A percentile compares a stretch with the other conserved stretches of the same genome.
phyloP scores from a whole-genome alignment of 345 rosid species.

The Cardiospermum halicacabum region DNA sequence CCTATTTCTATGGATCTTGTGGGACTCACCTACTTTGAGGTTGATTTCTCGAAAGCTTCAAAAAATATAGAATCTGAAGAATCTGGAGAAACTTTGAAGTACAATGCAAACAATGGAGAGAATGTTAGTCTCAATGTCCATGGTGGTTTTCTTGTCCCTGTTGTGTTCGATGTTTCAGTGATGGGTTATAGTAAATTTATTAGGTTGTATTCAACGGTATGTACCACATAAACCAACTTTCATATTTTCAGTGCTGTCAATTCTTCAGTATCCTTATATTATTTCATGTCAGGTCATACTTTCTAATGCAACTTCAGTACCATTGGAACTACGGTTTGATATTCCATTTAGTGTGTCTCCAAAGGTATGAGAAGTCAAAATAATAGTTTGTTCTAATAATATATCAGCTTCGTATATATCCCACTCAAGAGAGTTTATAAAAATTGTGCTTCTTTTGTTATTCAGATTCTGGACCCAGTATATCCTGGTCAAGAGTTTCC shows the following conservation, averaged over 20 bases:
- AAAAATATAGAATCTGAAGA: constrained; percentile 18
- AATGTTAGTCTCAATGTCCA: constrained; percentile 26
- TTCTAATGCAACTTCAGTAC: constrained; percentile 67
- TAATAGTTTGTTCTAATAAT: not conserved
- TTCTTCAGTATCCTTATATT: constrained; percentile 16
- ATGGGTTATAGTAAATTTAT: constrained; percentile 82
- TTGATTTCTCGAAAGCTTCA: constrained; percentile 69
- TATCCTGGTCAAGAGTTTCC: constrained; percentile 89
- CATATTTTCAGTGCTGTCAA: constrained; percentile 12
- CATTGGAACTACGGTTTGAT: constrained; percentile 87
- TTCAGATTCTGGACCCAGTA: constrained; percentile 83
- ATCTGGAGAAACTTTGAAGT: constrained; percentile 23
- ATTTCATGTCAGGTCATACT: constrained; percentile 64
- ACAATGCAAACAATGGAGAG: constrained; percentile 30
- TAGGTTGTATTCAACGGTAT: constrained; percentile 82
- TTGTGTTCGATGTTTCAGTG: constrained; percentile 85
- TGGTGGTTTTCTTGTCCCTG: constrained; percentile 74
- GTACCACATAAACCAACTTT: constrained; percentile 19
- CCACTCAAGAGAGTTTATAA: constrained; percentile 6
- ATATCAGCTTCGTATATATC: not conserved
- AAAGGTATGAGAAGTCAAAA: constrained; percentile 42
- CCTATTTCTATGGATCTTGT: constrained; percentile 91
- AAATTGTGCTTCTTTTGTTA: constrained; percentile 3
- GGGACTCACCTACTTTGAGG: constrained; percentile 78
- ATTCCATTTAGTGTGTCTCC: constrained; percentile 94